These are phyloP conservation scores for Insectozyma bohioensis DNA, from an alignment of 1,139 yeast genomes.

Conservation along the genomic window DNA sequence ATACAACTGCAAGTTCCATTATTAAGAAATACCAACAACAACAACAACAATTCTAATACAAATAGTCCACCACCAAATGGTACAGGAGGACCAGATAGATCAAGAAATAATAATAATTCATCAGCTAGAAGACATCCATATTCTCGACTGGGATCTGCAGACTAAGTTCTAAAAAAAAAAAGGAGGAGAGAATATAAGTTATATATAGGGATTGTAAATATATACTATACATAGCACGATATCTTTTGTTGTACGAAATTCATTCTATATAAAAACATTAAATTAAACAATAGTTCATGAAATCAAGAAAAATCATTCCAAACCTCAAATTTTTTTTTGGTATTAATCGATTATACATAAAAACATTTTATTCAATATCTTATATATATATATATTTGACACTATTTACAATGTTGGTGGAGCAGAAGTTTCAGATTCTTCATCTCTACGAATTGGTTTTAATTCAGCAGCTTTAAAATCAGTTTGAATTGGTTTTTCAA, in stretches of 20 bases:
- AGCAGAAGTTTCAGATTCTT: constrained; percentile 15
- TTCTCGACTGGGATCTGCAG: neutral
- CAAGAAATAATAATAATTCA: constrained; percentile 1
- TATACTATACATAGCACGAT: too few species aligned
- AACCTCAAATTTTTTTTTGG: too few species aligned
- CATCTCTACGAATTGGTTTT: constrained; percentile 31
- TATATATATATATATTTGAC: neutral
- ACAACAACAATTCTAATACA: neutral
- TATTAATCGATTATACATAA: too few species aligned
- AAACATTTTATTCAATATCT: too few species aligned
- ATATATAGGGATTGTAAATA: too few species aligned
- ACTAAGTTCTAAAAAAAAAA: too few species aligned
- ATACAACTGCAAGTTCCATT: neutral
- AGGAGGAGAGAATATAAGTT: too few species aligned
- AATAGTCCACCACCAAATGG: neutral
- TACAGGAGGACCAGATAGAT: constrained; percentile 1
- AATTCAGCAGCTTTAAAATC: constrained; percentile 28
- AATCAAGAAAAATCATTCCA: too few species aligned
- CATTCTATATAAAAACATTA: too few species aligned
- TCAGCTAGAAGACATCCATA: constrained; percentile 1
- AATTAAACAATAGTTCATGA: too few species aligned
- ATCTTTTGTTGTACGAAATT: too few species aligned
- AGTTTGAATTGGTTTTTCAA: constrained; percentile 18
- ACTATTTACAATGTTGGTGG: constrained; percentile 44
- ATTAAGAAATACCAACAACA: neutral